Evolutionary conservation across 2,329 filamentous ascomycete genomes (phyloP).

Genomic region (Aspergillus tanneri): DNA sequence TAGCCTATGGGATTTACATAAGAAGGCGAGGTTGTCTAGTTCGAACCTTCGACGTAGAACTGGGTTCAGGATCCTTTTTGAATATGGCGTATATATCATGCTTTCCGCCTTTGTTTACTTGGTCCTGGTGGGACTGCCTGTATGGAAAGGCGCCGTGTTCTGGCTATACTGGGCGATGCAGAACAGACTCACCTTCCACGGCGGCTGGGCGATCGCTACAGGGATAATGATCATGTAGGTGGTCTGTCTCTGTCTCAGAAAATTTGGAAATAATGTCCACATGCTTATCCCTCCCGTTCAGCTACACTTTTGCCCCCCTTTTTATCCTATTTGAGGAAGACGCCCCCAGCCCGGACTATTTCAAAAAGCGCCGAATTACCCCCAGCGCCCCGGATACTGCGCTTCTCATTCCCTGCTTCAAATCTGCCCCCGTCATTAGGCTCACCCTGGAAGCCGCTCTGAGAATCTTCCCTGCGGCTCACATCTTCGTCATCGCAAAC

Average conservation of each 20-base stretch:
- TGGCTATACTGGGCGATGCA: conserved; percentile 45
- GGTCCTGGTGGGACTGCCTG: conserved; percentile 46
- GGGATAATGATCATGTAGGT: conserved; percentile 39
- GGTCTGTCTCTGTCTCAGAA: background rate
- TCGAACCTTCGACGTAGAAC: conserved; percentile 29
- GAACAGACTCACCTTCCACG: conserved; percentile 42
- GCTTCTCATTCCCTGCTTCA: conserved; percentile 52
- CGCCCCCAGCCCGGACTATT: conserved; percentile 22
- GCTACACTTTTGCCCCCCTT: conserved; percentile 31
- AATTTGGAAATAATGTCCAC: background rate
- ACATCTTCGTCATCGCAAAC: conserved; percentile 52
- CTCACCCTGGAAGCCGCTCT: conserved; percentile 47
- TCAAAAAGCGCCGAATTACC: conserved; percentile 16
- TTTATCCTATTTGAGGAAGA: conserved; percentile 38
- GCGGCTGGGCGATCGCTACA: conserved; percentile 45
- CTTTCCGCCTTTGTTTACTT: conserved; percentile 46
- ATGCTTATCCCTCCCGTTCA: conserved; percentile 4
- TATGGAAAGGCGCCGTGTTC: conserved; percentile 49
- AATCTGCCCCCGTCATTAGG: conserved; percentile 44
- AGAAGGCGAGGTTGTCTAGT: conserved; percentile 10
- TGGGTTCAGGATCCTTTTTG: conserved; percentile 40
- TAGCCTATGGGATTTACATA: conserved; percentile 11
- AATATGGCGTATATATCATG: conserved; percentile 40
- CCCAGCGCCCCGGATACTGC: conserved; percentile 37
- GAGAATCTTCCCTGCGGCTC: conserved; percentile 47